A percentile compares a stretch with the other conserved stretches of the same genome.
Evolutionary conservation across 1,284 basidiomycete genomes (phyloP).

Genomic region (Cryptococcus depauperatus): DNA sequence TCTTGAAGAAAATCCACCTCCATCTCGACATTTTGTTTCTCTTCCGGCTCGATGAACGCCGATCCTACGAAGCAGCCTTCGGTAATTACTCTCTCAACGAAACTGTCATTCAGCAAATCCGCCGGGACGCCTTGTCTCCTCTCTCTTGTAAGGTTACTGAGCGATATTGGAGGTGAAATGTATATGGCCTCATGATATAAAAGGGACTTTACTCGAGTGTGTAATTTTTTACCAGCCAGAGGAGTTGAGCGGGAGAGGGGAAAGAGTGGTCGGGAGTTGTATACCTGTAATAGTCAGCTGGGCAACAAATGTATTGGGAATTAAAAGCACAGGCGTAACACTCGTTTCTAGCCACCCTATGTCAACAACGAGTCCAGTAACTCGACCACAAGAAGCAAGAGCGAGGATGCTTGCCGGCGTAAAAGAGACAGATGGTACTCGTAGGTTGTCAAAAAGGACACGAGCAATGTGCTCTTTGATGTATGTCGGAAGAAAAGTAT

Average conservation of each 20-base stretch:
- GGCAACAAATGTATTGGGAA: not conserved
- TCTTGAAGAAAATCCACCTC: not conserved
- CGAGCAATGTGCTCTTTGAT: constrained; percentile 82
- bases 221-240: constrained; percentile 65
- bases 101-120: constrained; percentile 19
- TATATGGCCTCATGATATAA: constrained; percentile 73
- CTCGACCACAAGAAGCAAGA: constrained; percentile 72
- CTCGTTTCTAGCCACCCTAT: constrained; percentile 84
- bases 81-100: constrained; percentile 34
- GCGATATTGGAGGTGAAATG: constrained; percentile 62
- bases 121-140: constrained; percentile 14
- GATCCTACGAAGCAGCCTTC: constrained; percentile 38
- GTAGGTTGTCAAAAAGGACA: constrained; percentile 81
- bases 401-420: constrained; percentile 76
- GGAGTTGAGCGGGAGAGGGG: constrained; percentile 72
- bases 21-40: constrained; percentile 1
- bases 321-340: constrained; percentile 64
- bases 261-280: constrained; percentile 74
- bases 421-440: constrained; percentile 73
- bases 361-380: constrained; percentile 87
- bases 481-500: constrained; percentile 72
- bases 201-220: constrained; percentile 65
- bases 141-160: constrained; percentile 44
- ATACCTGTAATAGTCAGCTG: constrained; percentile 56
- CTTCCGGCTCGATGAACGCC: constrained; percentile 4